phyloP scores from a whole-genome alignment of 768 basidiomycete species.

The Boletus reticulatus region DNA sequence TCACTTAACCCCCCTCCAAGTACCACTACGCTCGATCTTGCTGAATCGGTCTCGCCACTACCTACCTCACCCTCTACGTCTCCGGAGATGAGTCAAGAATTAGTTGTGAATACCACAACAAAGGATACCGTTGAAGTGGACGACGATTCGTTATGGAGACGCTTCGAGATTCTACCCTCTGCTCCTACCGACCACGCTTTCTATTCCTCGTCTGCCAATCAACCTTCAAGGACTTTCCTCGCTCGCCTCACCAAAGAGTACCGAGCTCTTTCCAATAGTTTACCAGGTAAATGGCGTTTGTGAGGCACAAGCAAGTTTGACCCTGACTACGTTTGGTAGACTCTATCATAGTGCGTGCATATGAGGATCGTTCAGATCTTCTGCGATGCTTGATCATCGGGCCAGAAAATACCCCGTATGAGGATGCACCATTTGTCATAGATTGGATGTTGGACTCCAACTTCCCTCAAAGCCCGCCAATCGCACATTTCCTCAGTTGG shows the following conservation, averaged over 20 bases:
- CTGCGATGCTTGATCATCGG: constrained; percentile 88
- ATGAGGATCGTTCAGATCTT: constrained; percentile 87
- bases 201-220: constrained; percentile 54
- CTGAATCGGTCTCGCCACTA: constrained; percentile 24
- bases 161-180: constrained; percentile 75
- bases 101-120: constrained; percentile 22
- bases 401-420: constrained; percentile 92
- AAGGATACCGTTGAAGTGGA: constrained; percentile 33
- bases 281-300: constrained; percentile 65
- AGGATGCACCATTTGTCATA: constrained; percentile 92
- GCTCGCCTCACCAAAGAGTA: constrained; percentile 82
- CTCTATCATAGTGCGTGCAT: constrained; percentile 85
- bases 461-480: constrained; percentile 79
- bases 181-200: constrained; percentile 86
- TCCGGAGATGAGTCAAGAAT: constrained; percentile 33
- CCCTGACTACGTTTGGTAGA: constrained; percentile 42
- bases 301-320: not conserved
- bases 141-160: constrained; percentile 59
- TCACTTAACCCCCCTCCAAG: constrained; percentile 14
- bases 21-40: constrained; percentile 17
- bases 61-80: constrained; percentile 30
- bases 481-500: constrained; percentile 91
- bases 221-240: constrained; percentile 72
- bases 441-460: constrained; percentile 89
- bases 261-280: constrained; percentile 68